These are phyloP conservation scores for Neurospora sp. DNA, from an alignment of 495 filamentous ascomycete genomes.

Conservation along the genomic window DNA sequence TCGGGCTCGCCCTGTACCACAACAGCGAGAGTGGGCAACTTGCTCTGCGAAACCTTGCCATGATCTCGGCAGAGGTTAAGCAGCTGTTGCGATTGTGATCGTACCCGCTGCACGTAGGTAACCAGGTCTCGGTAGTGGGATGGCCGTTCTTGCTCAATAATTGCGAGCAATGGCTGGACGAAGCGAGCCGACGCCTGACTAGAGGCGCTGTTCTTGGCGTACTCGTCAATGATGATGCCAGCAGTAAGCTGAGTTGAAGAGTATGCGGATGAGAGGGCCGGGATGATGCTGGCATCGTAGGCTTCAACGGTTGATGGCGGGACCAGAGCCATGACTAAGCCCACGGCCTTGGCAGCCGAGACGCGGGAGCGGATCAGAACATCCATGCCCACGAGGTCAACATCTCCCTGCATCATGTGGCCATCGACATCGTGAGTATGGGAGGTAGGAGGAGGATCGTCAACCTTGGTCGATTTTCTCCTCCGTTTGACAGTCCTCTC, in stretches of 20 bases:
- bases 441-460: constrained; percentile 47
- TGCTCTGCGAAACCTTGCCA: constrained; percentile 60
- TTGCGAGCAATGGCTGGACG: constrained; percentile 48
- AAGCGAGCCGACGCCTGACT: constrained; percentile 35
- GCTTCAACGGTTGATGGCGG: constrained; percentile 35
- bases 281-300: constrained; percentile 49
- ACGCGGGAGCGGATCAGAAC: constrained; percentile 81
- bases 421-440: constrained; percentile 90
- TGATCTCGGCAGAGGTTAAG: constrained; percentile 83
- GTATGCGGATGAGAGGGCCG: constrained; percentile 55
- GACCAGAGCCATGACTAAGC: constrained; percentile 57
- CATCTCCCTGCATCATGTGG: constrained; percentile 93
- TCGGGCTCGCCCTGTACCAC: constrained; percentile 87
- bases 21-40: constrained; percentile 70
- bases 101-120: constrained; percentile 75
- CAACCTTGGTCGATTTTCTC: constrained; percentile 73
- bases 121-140: constrained; percentile 77
- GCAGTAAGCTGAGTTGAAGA: constrained; percentile 79
- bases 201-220: constrained; percentile 48
- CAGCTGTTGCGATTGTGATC: constrained; percentile 81
- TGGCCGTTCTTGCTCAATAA: constrained; percentile 74
- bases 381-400: constrained; percentile 86
- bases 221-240: constrained; percentile 82
- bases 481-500: constrained; percentile 54
- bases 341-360: constrained; percentile 73